Conservation (phyloP, 495 filamentous ascomycete species). For the Penicillium canariense region DNA sequence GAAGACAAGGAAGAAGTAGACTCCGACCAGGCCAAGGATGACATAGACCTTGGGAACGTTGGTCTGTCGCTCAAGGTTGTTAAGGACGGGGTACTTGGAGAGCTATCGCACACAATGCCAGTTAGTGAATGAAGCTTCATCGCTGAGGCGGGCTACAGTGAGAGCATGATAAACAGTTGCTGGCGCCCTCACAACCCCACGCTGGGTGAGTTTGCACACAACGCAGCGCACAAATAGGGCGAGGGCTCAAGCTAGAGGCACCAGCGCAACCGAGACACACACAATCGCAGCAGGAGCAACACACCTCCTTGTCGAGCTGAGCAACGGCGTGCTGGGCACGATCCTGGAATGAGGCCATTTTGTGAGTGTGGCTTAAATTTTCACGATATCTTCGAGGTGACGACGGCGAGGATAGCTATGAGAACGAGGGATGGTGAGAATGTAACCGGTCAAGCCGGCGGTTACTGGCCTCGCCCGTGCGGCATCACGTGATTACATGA, state of each 20-base stretch:
- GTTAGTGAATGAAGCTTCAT: conserved; percentile 17
- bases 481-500: conserved; percentile 30
- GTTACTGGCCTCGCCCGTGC: conserved; percentile 22
- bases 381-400: conserved; percentile 5
- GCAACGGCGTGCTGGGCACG: conserved; percentile 83
- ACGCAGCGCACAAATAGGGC: conserved; percentile 14
- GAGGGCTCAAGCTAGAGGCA: conserved; percentile 24
- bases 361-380: conserved; percentile 17
- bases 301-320: conserved; percentile 96
- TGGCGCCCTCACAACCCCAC: conserved; percentile 1
- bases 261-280: conserved; percentile 20
- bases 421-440: conserved; percentile 30
- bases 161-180: not conserved
- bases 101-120: conserved; percentile 57
- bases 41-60: conserved; percentile 94
- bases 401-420: conserved; percentile 8
- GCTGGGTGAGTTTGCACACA: conserved; percentile 12
- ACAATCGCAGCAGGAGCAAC: conserved; percentile 38
- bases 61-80: conserved; percentile 96
- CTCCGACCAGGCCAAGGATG: conserved; percentile 74
- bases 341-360: conserved; percentile 80
- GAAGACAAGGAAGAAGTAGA: conserved; percentile 98
- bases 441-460: conserved; percentile 30
- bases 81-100: conserved; percentile 90
- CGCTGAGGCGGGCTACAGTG: not conserved